A percentile compares a stretch with the other conserved stretches of the same genome.
These are phyloP conservation scores for Pelomyxa schiedti DNA, from an alignment of 78 protist genomes.

Conservation along the genomic window DNA sequence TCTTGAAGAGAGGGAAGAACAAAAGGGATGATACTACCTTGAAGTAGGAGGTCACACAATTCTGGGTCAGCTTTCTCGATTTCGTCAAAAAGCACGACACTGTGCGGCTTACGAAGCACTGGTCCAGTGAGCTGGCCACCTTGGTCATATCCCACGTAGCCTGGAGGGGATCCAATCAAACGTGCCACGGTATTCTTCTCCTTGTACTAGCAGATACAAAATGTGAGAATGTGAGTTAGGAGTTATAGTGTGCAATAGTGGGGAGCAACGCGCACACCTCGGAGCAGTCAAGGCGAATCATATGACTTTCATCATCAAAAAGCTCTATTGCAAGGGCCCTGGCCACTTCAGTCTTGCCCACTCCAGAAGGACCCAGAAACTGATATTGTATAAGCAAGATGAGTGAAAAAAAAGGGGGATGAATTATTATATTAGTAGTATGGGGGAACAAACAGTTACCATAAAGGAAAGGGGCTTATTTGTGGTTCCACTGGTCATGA, in stretches of 20 bases:
- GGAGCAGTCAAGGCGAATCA: constrained; percentile 84
- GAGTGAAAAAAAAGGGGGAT: constrained; percentile 19
- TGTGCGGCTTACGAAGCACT: constrained; percentile 77
- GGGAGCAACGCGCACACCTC: neutral
- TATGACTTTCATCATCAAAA: constrained; percentile 60
- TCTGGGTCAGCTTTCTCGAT: constrained; percentile 84
- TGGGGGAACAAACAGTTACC: constrained; percentile 65
- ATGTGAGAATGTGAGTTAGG: no score
- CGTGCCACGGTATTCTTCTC: constrained; percentile 71
- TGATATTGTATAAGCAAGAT: constrained; percentile 72
- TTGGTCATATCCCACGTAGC: constrained; percentile 86
- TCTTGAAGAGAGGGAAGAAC: neutral
- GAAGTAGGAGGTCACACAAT: constrained; percentile 8
- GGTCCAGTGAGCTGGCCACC: constrained; percentile 94
- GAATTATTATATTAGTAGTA: no score
- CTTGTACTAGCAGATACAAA: constrained; percentile 65
- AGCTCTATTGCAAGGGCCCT: constrained; percentile 72
- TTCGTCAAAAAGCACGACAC: constrained; percentile 87
- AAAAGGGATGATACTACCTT: constrained; percentile 1
- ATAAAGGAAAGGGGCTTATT: constrained; percentile 18
- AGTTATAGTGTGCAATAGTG: no score
- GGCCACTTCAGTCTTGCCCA: constrained; percentile 93
- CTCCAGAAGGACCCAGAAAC: constrained; percentile 78
- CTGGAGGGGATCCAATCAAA: constrained; percentile 94
- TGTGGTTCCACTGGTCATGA: neutral